Conservation (phyloP, 129 eudicot genomes). For the Arctium minus region DNA sequence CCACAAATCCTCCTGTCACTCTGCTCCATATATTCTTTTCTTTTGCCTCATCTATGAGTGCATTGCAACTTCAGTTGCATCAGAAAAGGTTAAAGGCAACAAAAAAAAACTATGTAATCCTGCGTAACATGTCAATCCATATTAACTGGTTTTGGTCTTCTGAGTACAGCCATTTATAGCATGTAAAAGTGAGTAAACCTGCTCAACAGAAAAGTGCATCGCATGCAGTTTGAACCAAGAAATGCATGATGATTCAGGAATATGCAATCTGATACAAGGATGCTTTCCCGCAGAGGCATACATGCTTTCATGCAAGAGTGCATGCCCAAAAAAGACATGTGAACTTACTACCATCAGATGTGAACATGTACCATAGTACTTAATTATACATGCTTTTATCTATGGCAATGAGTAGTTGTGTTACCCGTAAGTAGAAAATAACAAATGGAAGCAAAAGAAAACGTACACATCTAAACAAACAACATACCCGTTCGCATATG, state of each 20-base stretch:
- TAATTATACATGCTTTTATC: neutral
- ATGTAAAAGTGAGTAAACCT: neutral
- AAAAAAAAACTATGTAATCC: too few species aligned
- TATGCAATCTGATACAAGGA: neutral
- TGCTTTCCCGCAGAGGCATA: neutral
- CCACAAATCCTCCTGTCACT: too few species aligned
- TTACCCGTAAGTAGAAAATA: neutral
- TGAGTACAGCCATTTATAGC: neutral
- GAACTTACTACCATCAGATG: neutral
- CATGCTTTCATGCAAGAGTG: neutral
- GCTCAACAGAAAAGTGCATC: neutral
- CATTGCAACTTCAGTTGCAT: neutral
- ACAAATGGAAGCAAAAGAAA: neutral
- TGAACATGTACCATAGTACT: neutral
- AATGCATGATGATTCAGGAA: neutral
- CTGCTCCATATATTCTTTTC: too few species aligned
- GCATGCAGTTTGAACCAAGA: neutral
- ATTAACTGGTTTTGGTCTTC: neutral
- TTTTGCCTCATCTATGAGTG: neutral
- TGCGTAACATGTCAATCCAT: neutral
- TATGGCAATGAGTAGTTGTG: neutral
- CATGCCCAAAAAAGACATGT: neutral
- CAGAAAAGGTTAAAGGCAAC: neutral
- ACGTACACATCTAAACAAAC: neutral
- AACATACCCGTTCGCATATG: constrained; percentile 70